Conservation (phyloP, 2,329 filamentous ascomycete species). For the Aspergillus melleus region DNA sequence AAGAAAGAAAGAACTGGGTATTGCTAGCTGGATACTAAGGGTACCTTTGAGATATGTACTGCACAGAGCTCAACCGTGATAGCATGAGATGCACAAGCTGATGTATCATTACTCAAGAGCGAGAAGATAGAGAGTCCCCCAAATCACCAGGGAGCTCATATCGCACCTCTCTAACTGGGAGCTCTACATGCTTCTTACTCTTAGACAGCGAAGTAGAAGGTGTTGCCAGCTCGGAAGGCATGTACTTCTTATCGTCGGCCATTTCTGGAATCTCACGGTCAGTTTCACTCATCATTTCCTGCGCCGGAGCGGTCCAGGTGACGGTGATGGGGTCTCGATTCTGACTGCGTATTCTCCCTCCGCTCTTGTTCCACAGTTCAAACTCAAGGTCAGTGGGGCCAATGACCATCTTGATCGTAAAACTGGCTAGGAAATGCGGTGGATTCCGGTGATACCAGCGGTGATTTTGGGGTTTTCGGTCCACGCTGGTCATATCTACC, state of each 20-base stretch:
- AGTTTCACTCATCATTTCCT: not conserved
- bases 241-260: not conserved
- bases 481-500: constrained; percentile 4
- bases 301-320: not conserved
- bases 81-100: too few species aligned
- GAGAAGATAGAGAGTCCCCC: too few species aligned
- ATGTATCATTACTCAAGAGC: too few species aligned
- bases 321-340: not conserved
- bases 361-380: constrained; percentile 3
- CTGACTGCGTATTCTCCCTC: not conserved
- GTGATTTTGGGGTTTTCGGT: constrained; percentile 1
- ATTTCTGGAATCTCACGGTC: not conserved
- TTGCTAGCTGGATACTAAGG: too few species aligned
- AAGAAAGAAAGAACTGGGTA: too few species aligned
- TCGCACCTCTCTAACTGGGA: too few species aligned
- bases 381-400: not conserved
- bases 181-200: too few species aligned
- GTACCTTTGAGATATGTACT: too few species aligned
- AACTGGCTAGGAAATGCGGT: not conserved
- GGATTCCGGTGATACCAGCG: constrained; percentile 3
- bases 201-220: too few species aligned
- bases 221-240: too few species aligned
- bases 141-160: too few species aligned
- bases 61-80: too few species aligned
- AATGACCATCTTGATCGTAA: not conserved